phyloP scores from a whole-genome alignment of 768 basidiomycete genomes.

The Boletellus sp. region DNA sequence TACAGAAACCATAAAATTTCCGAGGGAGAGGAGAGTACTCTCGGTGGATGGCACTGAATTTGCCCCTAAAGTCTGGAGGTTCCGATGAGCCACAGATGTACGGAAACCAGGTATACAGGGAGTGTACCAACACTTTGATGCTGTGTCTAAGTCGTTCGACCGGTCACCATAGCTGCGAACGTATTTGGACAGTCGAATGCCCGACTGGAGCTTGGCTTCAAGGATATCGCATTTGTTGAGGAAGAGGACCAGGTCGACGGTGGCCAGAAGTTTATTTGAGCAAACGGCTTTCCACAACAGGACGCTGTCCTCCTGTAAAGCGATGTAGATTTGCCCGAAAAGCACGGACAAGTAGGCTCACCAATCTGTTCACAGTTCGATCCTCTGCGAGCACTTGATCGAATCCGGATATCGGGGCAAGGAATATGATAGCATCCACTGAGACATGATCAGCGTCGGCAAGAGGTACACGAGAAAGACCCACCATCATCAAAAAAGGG shows the following conservation, averaged over 20 bases:
- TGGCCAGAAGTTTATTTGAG: slow-evolving; percentile 64
- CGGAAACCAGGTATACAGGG: neutral
- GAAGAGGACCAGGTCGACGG: slow-evolving; percentile 74
- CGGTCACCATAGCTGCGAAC: slow-evolving; percentile 70
- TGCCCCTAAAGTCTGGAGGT: slow-evolving; percentile 58
- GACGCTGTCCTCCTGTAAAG: slow-evolving; percentile 66
- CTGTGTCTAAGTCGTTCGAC: slow-evolving; percentile 66
- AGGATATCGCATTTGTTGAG: slow-evolving; percentile 82
- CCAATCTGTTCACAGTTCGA: slow-evolving; percentile 48
- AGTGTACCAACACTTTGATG: slow-evolving; percentile 53
- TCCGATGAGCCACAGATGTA: neutral
- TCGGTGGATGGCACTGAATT: slow-evolving; percentile 72
- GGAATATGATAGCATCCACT: slow-evolving; percentile 52
- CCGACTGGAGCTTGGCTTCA: slow-evolving; percentile 58
- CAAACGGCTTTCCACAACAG: slow-evolving; percentile 72
- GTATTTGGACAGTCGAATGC: slow-evolving; percentile 60
- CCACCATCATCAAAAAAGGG: slow-evolving; percentile 54
- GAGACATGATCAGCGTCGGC: neutral
- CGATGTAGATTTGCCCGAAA: neutral
- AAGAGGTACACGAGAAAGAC: neutral
- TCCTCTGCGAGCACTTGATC: slow-evolving; percentile 54
- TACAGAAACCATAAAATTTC: slow-evolving; percentile 76
- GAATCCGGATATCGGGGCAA: slow-evolving; percentile 57
- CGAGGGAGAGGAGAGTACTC: slow-evolving; percentile 71
- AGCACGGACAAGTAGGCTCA: slow-evolving; percentile 18